Base-by-base conservation (phyloP, 2,329 filamentous ascomycete genomes). In the Pyrenochaeta sp. region DNA sequence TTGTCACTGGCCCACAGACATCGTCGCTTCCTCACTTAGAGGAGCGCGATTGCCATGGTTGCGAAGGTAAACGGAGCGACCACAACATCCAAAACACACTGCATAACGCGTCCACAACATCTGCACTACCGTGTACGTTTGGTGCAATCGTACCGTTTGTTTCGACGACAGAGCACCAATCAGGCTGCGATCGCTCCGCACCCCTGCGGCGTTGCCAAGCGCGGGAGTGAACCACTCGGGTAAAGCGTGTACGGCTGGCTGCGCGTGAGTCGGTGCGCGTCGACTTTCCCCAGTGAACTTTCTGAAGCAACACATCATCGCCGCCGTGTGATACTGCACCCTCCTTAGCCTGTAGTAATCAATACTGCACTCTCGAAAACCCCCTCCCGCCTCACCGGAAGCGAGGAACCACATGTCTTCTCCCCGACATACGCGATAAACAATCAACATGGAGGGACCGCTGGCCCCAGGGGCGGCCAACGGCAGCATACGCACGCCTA, bases 391-490 rank as follows among this genome's bases (percentile, higher is more conserved):
- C 42, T 61, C 59, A 56, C 53, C 30, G 52, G 58, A 56, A 68
- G 64, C 65, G 59, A 61, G 65, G 62, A 64, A 65, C 66, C 72
- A 72, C 69, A 77, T 77, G 75, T 73, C 65, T 69, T 52, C 65
- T 44, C 56, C 56, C 59, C 66, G 50, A 63, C 64, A 68, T 40
- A 61, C 51, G 61, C 62, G 58, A 59, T 69, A 64, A 72, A 69
- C 55, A 55, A 58, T 59, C 61, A 77, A 48, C 55, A 79, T 79
- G 77, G 78, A 79, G 72, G 77, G 73, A 71, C 78, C 77, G 65
- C 66, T 79, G 71, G 67, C 72, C 62, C 74, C 75, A 72, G 75
- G 74, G 71, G 74, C 72, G 63, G 61, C 73, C 66, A 79, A 79
- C 66, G 77, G 76, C 69, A 72, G 67, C 60, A 70, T 72, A 56